Conservation (phyloP, 2,329 filamentous ascomycete species). For the Penicillium rolfsii region DNA sequence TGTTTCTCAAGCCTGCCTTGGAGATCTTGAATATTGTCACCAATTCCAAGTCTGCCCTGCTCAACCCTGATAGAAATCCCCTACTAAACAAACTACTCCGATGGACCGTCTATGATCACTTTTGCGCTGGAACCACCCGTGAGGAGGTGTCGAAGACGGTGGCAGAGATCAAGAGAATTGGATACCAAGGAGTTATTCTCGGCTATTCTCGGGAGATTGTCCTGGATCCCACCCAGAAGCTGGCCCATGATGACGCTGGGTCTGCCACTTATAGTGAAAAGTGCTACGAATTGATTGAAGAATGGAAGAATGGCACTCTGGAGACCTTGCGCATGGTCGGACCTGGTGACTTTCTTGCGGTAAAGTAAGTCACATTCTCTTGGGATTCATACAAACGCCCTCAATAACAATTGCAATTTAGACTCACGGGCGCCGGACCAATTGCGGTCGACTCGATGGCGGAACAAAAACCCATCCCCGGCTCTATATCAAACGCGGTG, state of each 20-base stretch:
- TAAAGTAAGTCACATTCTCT: constrained; percentile 20
- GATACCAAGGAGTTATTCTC: constrained; percentile 81
- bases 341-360: constrained; percentile 26
- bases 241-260: constrained; percentile 16
- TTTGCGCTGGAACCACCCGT: constrained; percentile 79
- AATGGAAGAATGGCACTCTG: constrained; percentile 29
- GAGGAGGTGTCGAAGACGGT: constrained; percentile 70
- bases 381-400: not conserved
- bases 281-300: constrained; percentile 25
- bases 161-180: constrained; percentile 68
- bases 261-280: constrained; percentile 20
- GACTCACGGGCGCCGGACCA: constrained; percentile 28
- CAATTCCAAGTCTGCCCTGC: constrained; percentile 65
- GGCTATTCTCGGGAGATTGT: constrained; percentile 84
- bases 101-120: constrained; percentile 86
- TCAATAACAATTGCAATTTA: constrained; percentile 5
- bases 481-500: constrained; percentile 37
- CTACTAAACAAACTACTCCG: constrained; percentile 72
- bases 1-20: constrained; percentile 70
- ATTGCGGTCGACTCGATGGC: constrained; percentile 26
- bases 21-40: constrained; percentile 70
- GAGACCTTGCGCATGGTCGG: constrained; percentile 29
- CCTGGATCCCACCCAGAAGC: constrained; percentile 55
- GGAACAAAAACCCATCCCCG: constrained; percentile 21
- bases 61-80: constrained; percentile 76